Base-by-base conservation (phyloP, 2,329 filamentous ascomycete species). In the Exophiala xenobiotica region DNA sequence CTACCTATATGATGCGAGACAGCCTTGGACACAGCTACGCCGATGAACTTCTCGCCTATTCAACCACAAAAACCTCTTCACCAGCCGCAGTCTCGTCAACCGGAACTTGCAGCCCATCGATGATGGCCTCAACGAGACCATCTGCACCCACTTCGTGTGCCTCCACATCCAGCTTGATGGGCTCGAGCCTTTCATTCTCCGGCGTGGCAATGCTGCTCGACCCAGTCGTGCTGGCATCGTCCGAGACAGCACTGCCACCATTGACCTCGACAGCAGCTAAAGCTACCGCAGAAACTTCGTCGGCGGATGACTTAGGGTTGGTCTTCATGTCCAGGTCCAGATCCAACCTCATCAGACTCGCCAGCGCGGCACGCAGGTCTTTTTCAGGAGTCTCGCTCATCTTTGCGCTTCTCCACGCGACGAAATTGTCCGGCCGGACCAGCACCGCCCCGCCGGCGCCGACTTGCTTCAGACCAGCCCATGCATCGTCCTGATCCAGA, bases 371-470 rank as follows among this genome's bases (percentile, higher is more conserved):
- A 4, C 27, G 4, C 27, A 31, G 27, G 11, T 4, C 27, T n/a
- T 31, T n/a, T 4, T 4, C 27, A 9, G 27, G 27, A n/a, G 11
- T n/a, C 11, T 31, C 27, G 27, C 27, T 31, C 27, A 31, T 31
- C 4, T 31, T n/a, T 9, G 27, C 27, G 8, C 27, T 19, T 6
- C 43, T 19, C 49, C 49, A 52, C 9, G 42, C 29, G 12, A 52
- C 49, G 24, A 44, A 39, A 12, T 38, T 42, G 31, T 52, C 49
- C 20, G 42, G 49, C 8, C 49, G 31, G 6, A 52, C 49, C 16
- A 52, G 33, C n/a, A 52, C 37, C 3, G 43, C 31, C 7, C 40
- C 42, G 14, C 49, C 27, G 9, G 33, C 20, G 12, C 19, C 16
- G 12, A 52, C 19, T 6, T 33, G 12, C 23, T 23, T 29, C 11